Evolutionary conservation across 176 grass and related monocot genomes (phyloP).

Genomic region (Ananas comosus): DNA sequence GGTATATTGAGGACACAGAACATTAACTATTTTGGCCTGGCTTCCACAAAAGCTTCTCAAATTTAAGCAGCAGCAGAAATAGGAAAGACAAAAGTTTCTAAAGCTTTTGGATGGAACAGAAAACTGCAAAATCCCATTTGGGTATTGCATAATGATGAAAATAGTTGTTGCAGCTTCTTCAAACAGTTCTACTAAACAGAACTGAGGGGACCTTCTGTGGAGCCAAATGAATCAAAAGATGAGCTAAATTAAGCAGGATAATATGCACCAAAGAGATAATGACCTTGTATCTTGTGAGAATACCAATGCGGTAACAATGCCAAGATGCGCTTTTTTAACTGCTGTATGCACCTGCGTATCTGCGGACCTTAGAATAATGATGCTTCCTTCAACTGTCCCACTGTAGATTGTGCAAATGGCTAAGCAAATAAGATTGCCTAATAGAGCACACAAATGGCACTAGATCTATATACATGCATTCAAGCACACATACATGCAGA

Average conservation of each 20-base stretch:
- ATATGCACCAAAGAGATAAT: background rate
- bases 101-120: too few relatives aligned
- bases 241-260: too few relatives aligned
- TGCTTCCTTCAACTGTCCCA: conserved; percentile 76
- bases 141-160: too few relatives aligned
- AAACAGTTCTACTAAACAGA: background rate
- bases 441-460: background rate
- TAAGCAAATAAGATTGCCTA: background rate
- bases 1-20: too few relatives aligned
- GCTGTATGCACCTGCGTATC: conserved; percentile 41
- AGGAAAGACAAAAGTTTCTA: too few relatives aligned
- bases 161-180: too few relatives aligned
- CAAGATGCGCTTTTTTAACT: conserved; percentile 92
- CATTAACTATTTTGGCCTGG: too few relatives aligned
- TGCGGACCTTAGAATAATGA: conserved; percentile 44
- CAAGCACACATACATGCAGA: background rate
- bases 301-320: conserved; percentile 54
- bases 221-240: too few relatives aligned
- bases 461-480: too few relatives aligned
- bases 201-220: too few relatives aligned
- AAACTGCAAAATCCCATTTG: too few relatives aligned
- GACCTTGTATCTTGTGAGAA: conserved; percentile 88
- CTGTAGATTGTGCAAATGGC: conserved; percentile 27
- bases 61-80: background rate
- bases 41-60: background rate